Base-by-base conservation (phyloP, 2,329 filamentous ascomycete species). In the Tolypocladium capitatum region DNA sequence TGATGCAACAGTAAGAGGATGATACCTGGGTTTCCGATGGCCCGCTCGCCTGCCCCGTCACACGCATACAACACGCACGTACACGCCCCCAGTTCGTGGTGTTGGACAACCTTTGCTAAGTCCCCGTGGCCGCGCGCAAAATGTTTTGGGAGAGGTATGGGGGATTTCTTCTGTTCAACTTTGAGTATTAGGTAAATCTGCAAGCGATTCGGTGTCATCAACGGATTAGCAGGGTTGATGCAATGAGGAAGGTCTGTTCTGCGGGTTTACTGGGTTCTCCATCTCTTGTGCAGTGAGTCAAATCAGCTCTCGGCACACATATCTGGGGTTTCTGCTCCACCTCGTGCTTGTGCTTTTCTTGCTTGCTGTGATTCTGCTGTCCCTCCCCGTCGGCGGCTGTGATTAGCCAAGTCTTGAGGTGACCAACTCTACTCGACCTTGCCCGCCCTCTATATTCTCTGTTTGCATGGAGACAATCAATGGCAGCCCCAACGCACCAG, bases 1-100 rank as follows among this genome's bases (percentile, higher is more conserved):
- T 92, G 86, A 91, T 92, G 86, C 86, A 92, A 78, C 91, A 91
- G 76, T 91, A 86, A 75, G 28, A 49, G 43, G 49, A 48, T 52
- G 43, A 44, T 43, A 32, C 47, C 32, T 40, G 32, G 27, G 11
- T 24, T 43, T 33, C 35, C 27, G 24, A 34, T 42, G 31, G 36
- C 27, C 21, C 35, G 21, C 32, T 41, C 20, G 42, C 34, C 27
- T 35, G 41, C 42, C 36, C 18, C 18, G 42, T 8, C 42, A 36
- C 31, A 30, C 33, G 24, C 20, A 20, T 34, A 43, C 16, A 48
- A 40, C 21, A 20, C 18, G 35, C 35, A 18, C 38, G 28, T 28
- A 13, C 24, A 42, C 5, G 24, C 16, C 9, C 24, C 16, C 38
- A 13, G 38, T 18, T 16, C 24, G 38, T 30, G 24, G 24, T 42